Conservation (phyloP, 352 stramenopile genomes). For the Phytopythium chamaehyphon region DNA sequence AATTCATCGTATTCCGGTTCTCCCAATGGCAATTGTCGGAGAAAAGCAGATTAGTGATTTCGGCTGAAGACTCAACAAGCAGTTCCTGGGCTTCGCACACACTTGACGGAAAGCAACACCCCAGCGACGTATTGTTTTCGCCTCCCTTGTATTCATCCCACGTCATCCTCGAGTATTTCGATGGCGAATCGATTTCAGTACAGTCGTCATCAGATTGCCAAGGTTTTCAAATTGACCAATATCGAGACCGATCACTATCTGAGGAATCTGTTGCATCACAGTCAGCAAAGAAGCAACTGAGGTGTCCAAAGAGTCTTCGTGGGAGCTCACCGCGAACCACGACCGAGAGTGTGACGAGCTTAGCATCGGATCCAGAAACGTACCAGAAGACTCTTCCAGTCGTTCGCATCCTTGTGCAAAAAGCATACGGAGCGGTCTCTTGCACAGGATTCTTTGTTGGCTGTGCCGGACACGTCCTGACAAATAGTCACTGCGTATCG, state of each 20-base stretch:
- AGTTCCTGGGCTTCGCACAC: not conserved
- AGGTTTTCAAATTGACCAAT: constrained; percentile 5
- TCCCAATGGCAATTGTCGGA: no score
- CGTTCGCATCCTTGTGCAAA: constrained; percentile 42
- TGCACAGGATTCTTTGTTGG: constrained; percentile 55
- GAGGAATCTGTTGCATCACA: no score
- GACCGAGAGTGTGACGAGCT: constrained; percentile 13
- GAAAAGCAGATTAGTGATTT: no score
- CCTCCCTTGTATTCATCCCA: not conserved
- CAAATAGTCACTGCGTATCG: constrained; percentile 51
- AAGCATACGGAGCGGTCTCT: constrained; percentile 27
- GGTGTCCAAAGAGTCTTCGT: not conserved
- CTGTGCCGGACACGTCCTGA: constrained; percentile 53
- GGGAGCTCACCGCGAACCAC: not conserved
- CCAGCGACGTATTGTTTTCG: not conserved
- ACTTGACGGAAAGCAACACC: not conserved
- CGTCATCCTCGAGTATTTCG: constrained; percentile 1
- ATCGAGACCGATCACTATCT: not conserved
- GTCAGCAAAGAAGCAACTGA: not conserved
- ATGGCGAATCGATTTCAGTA: not conserved
- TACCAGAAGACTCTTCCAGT: constrained; percentile 20
- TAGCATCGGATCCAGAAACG: constrained; percentile 11
- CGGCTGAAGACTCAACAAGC: no score
- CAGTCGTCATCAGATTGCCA: not conserved
- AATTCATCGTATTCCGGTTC: no score